These are phyloP conservation scores for Torulaspora quercuum DNA, from an alignment of 805 yeast genomes.

Conservation along the genomic window DNA sequence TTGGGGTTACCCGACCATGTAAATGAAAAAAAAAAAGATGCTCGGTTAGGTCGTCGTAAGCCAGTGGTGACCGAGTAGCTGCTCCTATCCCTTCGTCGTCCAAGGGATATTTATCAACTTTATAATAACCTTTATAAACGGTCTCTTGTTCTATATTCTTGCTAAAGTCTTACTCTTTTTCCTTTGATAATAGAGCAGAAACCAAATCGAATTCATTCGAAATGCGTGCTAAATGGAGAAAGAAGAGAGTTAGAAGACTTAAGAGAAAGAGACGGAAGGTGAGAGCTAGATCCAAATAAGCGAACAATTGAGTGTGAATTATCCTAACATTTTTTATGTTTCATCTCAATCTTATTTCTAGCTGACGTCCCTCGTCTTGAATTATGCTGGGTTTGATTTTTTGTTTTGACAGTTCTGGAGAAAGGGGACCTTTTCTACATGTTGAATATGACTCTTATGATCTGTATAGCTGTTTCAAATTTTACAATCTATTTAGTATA, in stretches of 20 bases:
- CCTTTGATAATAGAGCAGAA: constrained; percentile 10
- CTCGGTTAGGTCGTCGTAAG: not conserved
- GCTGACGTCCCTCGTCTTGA: no score
- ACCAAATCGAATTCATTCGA: constrained; percentile 33
- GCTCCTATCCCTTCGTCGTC: constrained; percentile 4
- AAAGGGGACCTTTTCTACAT: no score
- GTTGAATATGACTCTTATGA: no score
- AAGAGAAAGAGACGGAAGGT: constrained; percentile 99
- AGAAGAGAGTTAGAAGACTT: constrained; percentile 99
- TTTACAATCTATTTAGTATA: no score
- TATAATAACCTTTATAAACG: constrained; percentile 12
- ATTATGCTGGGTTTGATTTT: no score
- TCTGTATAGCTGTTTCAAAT: no score
- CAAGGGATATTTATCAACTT: no score
- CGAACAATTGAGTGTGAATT: constrained; percentile 38
- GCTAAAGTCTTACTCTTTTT: constrained; percentile 6
- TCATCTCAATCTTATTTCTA: constrained; percentile 1
- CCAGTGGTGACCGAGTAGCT: no score
- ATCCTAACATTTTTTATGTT: not conserved
- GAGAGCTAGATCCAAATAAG: constrained; percentile 99
- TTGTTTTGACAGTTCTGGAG: no score
- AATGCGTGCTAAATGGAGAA: constrained; percentile 99
- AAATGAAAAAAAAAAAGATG: not conserved
- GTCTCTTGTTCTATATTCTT: constrained; percentile 3
- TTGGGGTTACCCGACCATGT: constrained; percentile 4